Conservation (phyloP, 2,329 filamentous ascomycete species). For the Alternaria alternata region DNA sequence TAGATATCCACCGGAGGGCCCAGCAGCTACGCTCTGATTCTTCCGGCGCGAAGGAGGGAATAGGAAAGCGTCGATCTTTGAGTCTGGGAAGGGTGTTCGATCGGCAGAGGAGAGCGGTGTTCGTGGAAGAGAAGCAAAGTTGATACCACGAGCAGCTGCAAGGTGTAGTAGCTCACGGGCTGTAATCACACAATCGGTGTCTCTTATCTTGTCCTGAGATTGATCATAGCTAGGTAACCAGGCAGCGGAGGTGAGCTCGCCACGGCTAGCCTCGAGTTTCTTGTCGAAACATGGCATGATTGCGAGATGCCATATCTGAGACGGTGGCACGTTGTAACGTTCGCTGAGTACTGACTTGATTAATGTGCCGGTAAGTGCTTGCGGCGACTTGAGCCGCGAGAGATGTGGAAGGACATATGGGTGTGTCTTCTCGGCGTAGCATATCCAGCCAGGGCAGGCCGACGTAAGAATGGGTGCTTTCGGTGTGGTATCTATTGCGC, state of each 20-base stretch:
- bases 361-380: constrained; percentile 88
- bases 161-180: constrained; percentile 93
- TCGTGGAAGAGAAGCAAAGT: constrained; percentile 76
- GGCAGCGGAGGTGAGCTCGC: constrained; percentile 83
- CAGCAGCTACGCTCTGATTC: constrained; percentile 64
- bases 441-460: constrained; percentile 97
- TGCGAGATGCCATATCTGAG: constrained; percentile 90
- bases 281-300: constrained; percentile 99
- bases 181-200: constrained; percentile 98
- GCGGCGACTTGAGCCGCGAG: constrained; percentile 90
- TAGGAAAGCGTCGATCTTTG: constrained; percentile 73
- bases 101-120: constrained; percentile 59
- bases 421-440: constrained; percentile 98
- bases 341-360: constrained; percentile 85
- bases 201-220: constrained; percentile 64
- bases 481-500: constrained; percentile 55
- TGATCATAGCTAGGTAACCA: constrained; percentile 62
- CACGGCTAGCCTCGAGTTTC: constrained; percentile 93
- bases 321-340: constrained; percentile 73
- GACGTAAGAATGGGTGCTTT: constrained; percentile 79
- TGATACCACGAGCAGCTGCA: constrained; percentile 78
- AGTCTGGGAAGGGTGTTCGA: constrained; percentile 74
- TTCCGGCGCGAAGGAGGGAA: constrained; percentile 61
- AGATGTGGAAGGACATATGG: constrained; percentile 91
- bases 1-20: constrained; percentile 88